Evolutionary conservation across 768 basidiomycete genomes (phyloP).

Genomic region (Boletus eberwhitei): DNA sequence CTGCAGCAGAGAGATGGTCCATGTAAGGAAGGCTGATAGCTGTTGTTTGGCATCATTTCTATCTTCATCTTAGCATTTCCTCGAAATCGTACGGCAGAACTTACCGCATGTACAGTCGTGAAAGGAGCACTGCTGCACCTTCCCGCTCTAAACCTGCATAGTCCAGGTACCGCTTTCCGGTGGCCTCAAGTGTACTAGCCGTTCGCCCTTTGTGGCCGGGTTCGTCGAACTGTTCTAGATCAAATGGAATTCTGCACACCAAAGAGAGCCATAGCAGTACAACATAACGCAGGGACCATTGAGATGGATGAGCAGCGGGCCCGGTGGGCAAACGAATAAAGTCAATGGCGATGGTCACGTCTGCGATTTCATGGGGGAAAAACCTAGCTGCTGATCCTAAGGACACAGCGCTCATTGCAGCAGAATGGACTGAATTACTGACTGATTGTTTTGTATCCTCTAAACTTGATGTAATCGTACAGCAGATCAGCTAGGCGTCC

Average conservation of each 20-base stretch:
- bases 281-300: slow-evolving; percentile 84
- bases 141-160: slow-evolving; percentile 84
- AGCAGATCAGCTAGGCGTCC: slow-evolving; percentile 58
- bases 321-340: slow-evolving; percentile 53
- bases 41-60: slow-evolving; percentile 58
- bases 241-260: slow-evolving; percentile 91
- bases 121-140: slow-evolving; percentile 75
- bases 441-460: slow-evolving; percentile 93
- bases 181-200: slow-evolving; percentile 50
- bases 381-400: slow-evolving; percentile 65
- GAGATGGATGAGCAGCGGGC: slow-evolving; percentile 38
- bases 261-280: slow-evolving; percentile 92
- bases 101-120: slow-evolving; percentile 77
- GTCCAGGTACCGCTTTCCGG: slow-evolving; percentile 55
- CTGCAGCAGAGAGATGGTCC: slow-evolving; percentile 40
- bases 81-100: slow-evolving; percentile 14
- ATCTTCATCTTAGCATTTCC: slow-evolving; percentile 9
- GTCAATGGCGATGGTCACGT: slow-evolving; percentile 70
- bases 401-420: slow-evolving; percentile 6
- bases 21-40: slow-evolving; percentile 52
- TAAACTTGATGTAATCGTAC: slow-evolving; percentile 80
- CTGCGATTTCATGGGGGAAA: slow-evolving; percentile 89
- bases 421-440: slow-evolving; percentile 31
- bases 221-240: slow-evolving; percentile 82
- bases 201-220: slow-evolving; percentile 49